These are phyloP conservation scores for Massospora cicadina DNA, from an alignment of 371 early-diverging fungal species.

Conservation along the genomic window DNA sequence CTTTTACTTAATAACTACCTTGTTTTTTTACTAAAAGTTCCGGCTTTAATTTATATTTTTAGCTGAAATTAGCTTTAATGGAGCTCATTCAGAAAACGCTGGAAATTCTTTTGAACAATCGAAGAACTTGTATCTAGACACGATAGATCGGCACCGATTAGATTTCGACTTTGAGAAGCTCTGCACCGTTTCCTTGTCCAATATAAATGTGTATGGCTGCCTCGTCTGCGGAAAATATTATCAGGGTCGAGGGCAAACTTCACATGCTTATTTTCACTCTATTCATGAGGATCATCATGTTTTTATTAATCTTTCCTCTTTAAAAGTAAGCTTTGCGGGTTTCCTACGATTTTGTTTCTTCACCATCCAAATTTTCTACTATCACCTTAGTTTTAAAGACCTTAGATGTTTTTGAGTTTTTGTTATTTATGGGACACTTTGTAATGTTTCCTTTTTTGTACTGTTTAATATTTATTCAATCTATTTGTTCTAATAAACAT, in stretches of 20 bases:
- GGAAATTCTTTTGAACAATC: background rate
- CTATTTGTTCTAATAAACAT: too few species aligned
- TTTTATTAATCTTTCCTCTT: conserved; percentile 77
- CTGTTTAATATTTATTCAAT: too few species aligned
- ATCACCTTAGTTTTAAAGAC: too few species aligned
- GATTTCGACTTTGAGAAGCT: conserved; percentile 98
- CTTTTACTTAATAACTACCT: too few species aligned
- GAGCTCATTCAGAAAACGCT: too few species aligned
- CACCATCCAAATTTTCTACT: too few species aligned
- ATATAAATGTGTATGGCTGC: conserved; percentile 91
- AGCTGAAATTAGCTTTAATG: too few species aligned
- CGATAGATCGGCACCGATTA: conserved; percentile 68
- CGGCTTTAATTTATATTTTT: too few species aligned
- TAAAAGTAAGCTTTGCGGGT: conserved; percentile 30
- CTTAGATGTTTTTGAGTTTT: background rate
- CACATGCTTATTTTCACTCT: conserved; percentile 92
- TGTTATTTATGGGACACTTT: background rate
- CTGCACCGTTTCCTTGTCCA: conserved; percentile 83
- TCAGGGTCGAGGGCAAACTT: conserved; percentile 81
- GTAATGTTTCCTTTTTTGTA: background rate
- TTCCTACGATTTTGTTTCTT: too few species aligned
- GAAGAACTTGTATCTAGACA: conserved; percentile 34
- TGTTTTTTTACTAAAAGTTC: too few species aligned
- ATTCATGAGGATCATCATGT: conserved; percentile 92
- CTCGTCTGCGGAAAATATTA: conserved; percentile 93